Percentiles rank a stretch among this genome's conserved stretches.
These are phyloP conservation scores for Globisporangium paroecandrum DNA, from an alignment of 352 stramenopile species.

Conservation along the genomic window DNA sequence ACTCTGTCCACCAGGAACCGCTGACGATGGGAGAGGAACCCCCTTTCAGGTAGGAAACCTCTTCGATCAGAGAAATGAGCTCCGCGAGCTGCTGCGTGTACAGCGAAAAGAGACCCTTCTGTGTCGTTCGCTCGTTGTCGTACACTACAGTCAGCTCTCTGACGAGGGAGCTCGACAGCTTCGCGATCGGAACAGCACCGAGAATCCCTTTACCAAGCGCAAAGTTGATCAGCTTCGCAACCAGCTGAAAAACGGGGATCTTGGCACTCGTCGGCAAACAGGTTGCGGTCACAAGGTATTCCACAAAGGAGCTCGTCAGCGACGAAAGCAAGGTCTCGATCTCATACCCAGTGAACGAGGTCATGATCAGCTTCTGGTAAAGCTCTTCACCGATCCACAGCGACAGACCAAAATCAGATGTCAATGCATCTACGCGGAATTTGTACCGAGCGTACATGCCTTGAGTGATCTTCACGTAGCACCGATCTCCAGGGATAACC, in stretches of 20 bases:
- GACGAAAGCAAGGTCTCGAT: constrained; percentile 59
- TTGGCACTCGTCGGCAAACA: constrained; percentile 43
- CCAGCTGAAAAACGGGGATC: constrained; percentile 48
- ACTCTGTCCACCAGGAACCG: constrained; percentile 50
- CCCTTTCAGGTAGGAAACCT: constrained; percentile 53
- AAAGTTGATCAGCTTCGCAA: constrained; percentile 67
- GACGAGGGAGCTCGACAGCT: constrained; percentile 41
- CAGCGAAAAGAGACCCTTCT: constrained; percentile 61
- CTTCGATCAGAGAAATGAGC: constrained; percentile 57
- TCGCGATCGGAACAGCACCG: constrained; percentile 51
- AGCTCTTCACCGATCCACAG: constrained; percentile 70
- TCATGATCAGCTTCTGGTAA: constrained; percentile 50
- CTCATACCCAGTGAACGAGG: constrained; percentile 54
- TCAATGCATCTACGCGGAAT: constrained; percentile 69
- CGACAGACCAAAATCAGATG: constrained; percentile 64
- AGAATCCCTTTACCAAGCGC: constrained; percentile 48
- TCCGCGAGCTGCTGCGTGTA: constrained; percentile 67
- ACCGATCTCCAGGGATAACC: constrained; percentile 53
- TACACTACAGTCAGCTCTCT: constrained; percentile 57
- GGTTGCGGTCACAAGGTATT: constrained; percentile 39
- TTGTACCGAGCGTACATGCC: constrained; percentile 75
- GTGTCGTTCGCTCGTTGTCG: constrained; percentile 57
- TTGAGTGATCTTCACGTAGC: constrained; percentile 62
- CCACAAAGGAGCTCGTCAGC: constrained; percentile 40
- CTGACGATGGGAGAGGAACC: constrained; percentile 40